Evolutionary conservation across 2,329 filamentous ascomycete genomes (phyloP).

Genomic region (Didymella arachidicola): DNA sequence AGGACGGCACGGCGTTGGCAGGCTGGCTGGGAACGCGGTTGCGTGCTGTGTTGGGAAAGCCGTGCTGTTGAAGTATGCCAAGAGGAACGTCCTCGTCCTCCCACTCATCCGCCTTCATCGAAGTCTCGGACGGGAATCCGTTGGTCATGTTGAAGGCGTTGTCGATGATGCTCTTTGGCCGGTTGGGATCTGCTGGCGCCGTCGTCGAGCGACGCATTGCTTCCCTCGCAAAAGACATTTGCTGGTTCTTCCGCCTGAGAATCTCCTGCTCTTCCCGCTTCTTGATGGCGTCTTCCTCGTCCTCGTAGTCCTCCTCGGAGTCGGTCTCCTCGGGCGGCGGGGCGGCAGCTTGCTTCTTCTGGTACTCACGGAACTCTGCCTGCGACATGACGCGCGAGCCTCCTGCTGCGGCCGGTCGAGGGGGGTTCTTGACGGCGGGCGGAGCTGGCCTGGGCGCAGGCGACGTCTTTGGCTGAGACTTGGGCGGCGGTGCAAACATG

Average conservation of each 20-base stretch:
- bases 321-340: slow-evolving; percentile 39
- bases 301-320: slow-evolving; percentile 49
- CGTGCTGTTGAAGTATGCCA: slow-evolving; percentile 49
- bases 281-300: slow-evolving; percentile 48
- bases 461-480: slow-evolving; percentile 15
- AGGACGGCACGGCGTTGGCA: slow-evolving; percentile 44
- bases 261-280: slow-evolving; percentile 46
- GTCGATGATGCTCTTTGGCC: slow-evolving; percentile 31
- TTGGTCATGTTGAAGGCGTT: slow-evolving; percentile 24
- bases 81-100: slow-evolving; percentile 51
- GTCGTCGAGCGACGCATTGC: slow-evolving; percentile 47
- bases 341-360: slow-evolving; percentile 38
- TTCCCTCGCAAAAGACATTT: slow-evolving; percentile 46
- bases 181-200: slow-evolving; percentile 30
- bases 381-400: slow-evolving; percentile 45
- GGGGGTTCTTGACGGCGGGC: slow-evolving; percentile 22
- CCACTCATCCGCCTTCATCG: slow-evolving; percentile 48
- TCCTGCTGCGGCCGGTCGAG: slow-evolving; percentile 17
- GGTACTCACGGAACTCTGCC: slow-evolving; percentile 44
- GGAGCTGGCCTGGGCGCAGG: slow-evolving; percentile 21
- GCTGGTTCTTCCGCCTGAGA: slow-evolving; percentile 43
- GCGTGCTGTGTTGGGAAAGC: slow-evolving; percentile 43
- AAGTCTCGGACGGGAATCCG: slow-evolving; percentile 48
- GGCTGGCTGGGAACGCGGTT: slow-evolving; percentile 40
- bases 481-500: slow-evolving; percentile 36